Evolutionary conservation across 805 yeast species (phyloP), one percentile per base, ranked within the genome.

Genomic region (Candida insectorum): DNA sequence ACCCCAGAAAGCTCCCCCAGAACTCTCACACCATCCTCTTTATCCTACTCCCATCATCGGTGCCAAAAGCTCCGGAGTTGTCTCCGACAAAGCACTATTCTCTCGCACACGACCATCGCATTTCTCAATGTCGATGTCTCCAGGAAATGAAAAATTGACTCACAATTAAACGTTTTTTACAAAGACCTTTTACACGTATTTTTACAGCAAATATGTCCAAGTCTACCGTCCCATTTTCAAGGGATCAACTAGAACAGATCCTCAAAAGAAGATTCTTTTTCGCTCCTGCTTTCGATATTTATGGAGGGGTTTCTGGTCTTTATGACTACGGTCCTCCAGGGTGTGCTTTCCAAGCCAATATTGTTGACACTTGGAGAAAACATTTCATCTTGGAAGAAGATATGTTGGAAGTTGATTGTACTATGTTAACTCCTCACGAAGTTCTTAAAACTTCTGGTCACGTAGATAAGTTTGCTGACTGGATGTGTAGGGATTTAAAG

Each of bases 271-370:
- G 99, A 59, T 93, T 93, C 71, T 93, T 93, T 67, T 94, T 77
- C 60, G 96, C 97, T 12, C 99, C 99, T 45, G 81, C 97, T 22
- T 93, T 93, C 54, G 98, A 93, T 59, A 78, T 91, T 44, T 93
- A 93, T 61, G 98, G 98, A 49, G 98, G 98, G 62, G 97, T 93
- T 28, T 85, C 96, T 30, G 99, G 99, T 47, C 73, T 93, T 39
- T 93, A 86, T 62, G 99, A 93, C 62, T 93, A 89, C 58, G 99
- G 99, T 69, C 99, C 99, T 44, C 97, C 98, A 60, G 98, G 98
- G 43, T 91, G 97, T 71, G 94, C 97, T 9, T 77, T 93, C 65
- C 97, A 91, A 71, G 95, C 97, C 52, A 91, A 93, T 62, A 75
- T 93, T 43, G 71, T 93, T 42, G 99, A 94, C 56, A 74, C 77